A percentile compares a stretch with the other conserved stretches of the same genome.
Evolutionary conservation across 1,284 basidiomycete species (phyloP).

Genomic region (Ustilago bromivora): DNA sequence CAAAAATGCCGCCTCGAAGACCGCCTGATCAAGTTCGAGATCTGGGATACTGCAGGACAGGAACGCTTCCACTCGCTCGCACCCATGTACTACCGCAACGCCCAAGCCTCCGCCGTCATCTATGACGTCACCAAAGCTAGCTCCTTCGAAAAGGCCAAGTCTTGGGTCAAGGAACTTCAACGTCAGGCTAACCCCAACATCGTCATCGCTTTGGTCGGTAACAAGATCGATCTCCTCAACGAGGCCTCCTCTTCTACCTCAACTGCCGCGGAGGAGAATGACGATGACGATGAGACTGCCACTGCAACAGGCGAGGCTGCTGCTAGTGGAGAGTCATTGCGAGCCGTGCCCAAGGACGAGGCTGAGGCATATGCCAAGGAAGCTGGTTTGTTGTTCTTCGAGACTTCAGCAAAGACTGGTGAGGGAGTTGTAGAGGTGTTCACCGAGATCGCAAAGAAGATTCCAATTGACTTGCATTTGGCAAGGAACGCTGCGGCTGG

Average conservation of each 20-base stretch:
- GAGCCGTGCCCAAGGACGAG: conserved; percentile 76
- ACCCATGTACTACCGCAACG: conserved; percentile 98
- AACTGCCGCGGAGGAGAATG: conserved; percentile 36
- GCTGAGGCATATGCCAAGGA: conserved; percentile 96
- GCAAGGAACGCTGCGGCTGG: conserved; percentile 48
- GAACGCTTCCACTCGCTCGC: conserved; percentile 93
- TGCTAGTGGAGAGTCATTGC: conserved; percentile 37
- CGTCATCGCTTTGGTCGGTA: conserved; percentile 77
- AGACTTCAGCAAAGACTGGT: conserved; percentile 97
- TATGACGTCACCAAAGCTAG: conserved; percentile 92
- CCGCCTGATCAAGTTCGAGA: conserved; percentile 87
- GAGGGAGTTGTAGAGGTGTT: conserved; percentile 96
- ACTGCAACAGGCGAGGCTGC: conserved; percentile 68
- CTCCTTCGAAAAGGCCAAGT: conserved; percentile 98
- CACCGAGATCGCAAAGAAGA: conserved; percentile 77
- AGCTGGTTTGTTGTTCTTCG: conserved; percentile 92
- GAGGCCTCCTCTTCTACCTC: conserved; percentile 71
- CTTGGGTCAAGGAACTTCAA: conserved; percentile 99
- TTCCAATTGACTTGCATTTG: conserved; percentile 59
- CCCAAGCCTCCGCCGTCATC: conserved; percentile 96
- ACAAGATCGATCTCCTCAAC: conserved; percentile 84
- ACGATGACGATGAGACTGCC: conserved; percentile 70
- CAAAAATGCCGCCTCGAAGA: conserved; percentile 77
- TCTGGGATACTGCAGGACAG: conserved; percentile 95
- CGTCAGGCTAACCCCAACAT: conserved; percentile 99